Percentiles rank a stretch among this genome's conserved stretches.
phyloP scores from a whole-genome alignment of 148 eudicot species.

The Persicaria maculosa region DNA sequence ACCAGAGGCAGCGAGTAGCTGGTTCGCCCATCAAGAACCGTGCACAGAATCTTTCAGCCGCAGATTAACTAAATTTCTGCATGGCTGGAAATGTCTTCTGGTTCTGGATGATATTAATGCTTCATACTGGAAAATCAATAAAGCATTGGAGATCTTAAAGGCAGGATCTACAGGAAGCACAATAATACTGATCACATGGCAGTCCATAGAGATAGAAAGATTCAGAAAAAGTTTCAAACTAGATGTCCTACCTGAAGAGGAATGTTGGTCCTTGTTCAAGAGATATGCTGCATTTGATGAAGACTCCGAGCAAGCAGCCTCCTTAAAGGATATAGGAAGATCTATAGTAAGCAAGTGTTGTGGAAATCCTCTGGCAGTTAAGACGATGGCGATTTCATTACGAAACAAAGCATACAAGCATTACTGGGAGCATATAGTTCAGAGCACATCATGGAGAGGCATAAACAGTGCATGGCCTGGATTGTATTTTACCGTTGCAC shows the following conservation, averaged over 20 bases:
- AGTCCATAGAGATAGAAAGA: neutral
- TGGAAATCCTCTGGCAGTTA: constrained; percentile 22
- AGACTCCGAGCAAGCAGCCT: neutral
- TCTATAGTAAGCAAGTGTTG: constrained; percentile 13
- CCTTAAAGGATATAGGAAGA: constrained; percentile 11
- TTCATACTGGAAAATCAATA: neutral
- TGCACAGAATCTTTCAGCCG: too few species aligned
- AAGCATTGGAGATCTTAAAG: neutral
- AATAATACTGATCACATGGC: neutral
- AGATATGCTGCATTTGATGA: constrained; percentile 1
- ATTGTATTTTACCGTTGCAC: neutral
- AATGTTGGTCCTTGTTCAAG: constrained; percentile 17
- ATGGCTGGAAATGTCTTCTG: neutral
- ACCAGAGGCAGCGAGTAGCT: too few species aligned
- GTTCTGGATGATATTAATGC: neutral
- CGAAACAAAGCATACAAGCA: neutral
- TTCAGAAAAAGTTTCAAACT: neutral
- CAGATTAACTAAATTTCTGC: neutral
- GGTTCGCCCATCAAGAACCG: too few species aligned
- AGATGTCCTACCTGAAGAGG: neutral
- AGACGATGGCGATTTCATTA: constrained; percentile 19
- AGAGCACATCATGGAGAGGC: neutral
- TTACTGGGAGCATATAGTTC: constrained; percentile 10
- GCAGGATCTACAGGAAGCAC: neutral
- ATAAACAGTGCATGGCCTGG: neutral